Conservation (phyloP, 495 filamentous ascomycete genomes). For the Xylaria grammica region DNA sequence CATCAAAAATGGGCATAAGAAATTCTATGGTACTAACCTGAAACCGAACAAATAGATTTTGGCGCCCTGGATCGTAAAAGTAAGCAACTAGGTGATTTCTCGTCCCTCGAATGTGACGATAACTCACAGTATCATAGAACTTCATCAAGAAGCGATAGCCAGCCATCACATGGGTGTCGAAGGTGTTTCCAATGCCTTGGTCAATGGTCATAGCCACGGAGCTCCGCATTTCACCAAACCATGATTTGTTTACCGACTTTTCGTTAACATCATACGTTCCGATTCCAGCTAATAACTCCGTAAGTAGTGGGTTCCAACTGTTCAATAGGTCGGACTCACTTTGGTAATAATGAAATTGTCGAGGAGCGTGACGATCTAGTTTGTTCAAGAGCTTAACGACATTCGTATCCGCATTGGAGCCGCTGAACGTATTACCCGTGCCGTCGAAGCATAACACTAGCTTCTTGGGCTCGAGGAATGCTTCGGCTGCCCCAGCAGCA, state of each 20-base stretch:
- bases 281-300: conserved; percentile 36
- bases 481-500: not conserved
- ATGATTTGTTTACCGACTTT: conserved; percentile 32
- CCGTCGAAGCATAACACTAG: conserved; percentile 54
- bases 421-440: conserved; percentile 50
- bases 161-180: conserved; percentile 51
- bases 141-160: conserved; percentile 56
- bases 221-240: conserved; percentile 30
- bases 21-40: conserved; percentile 12
- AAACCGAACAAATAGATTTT: conserved; percentile 58
- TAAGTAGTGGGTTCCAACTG: not conserved
- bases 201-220: conserved; percentile 39
- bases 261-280: conserved; percentile 43
- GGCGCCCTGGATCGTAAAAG: conserved; percentile 31
- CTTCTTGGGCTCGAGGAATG: conserved; percentile 29
- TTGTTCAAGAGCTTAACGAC: conserved; percentile 51
- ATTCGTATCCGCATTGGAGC: conserved; percentile 47
- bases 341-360: conserved; percentile 46
- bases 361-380: conserved; percentile 40
- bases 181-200: conserved; percentile 46
- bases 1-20: not conserved
- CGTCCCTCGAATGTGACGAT: not conserved
- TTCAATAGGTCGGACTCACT: conserved; percentile 20
- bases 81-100: conserved; percentile 12
- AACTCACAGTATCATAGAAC: conserved; percentile 39